Evolutionary conservation across 345 rosid genomes (phyloP), one percentile per base, ranked within the genome.

Genomic region (Rhodamnia rubescens): DNA sequence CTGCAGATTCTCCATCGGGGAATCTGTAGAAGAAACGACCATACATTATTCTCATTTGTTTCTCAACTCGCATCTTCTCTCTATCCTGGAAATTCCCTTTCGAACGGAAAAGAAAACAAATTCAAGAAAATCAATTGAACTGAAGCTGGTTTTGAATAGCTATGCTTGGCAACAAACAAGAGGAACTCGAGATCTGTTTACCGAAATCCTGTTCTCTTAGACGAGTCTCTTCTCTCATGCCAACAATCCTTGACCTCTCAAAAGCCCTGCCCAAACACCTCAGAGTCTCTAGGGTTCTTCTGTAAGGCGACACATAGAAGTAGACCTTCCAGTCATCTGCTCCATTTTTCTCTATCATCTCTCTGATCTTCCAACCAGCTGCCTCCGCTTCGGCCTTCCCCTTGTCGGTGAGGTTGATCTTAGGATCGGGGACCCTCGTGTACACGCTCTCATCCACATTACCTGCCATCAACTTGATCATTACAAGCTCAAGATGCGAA

Each of bases 181-280:
- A 18, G 78, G 78, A 32, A 32, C 78, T 69, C 11, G 2, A 10
- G 47, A 69, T 36, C 32, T 69, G 47, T 8, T 84, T 83, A 93
- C 95, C 94, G 74, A 93, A 93, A 85, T 92, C 96, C 82, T 93
- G 96, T 87, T 92, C 94, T 26, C 94, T 85, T 11, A 93, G 87
- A 11, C 96, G 91, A 56, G 93, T 89, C 87, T 93, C 96, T 59
- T 93, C 94, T 83, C 92, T 87, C 88, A 93, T 56, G 44, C 96
- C 96, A 10, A 92, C 90, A 81, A 93, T 92, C 29, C 94, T 90
- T 2, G 85, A 50, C 7, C 93, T 90, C 80, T 90, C 93, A 58
- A 93, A 93, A 2, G 92, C 84, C 81, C 84, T 84, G 22, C 89
- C 94, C 82, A 93, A 61, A 40, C 78, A 22, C 90, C 83, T 91